These are phyloP conservation scores for Magnaporthiopsis incrustans DNA, from an alignment of 2,329 filamentous ascomycete genomes.

Conservation along the genomic window DNA sequence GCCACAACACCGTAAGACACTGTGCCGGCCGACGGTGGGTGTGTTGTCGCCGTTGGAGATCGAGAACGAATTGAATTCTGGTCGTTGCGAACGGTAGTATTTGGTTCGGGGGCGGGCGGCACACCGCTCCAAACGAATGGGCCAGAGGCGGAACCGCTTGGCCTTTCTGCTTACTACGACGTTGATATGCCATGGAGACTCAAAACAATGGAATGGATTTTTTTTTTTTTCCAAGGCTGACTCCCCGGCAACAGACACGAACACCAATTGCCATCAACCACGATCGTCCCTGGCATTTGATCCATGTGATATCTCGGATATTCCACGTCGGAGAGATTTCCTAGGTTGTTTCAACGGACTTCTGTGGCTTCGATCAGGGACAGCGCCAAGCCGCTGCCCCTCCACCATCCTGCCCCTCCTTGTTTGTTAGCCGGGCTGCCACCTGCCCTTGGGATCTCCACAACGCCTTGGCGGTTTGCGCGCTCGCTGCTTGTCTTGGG, in stretches of 20 bases:
- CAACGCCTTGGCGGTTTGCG: neutral
- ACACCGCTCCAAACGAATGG: neutral
- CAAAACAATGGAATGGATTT: neutral
- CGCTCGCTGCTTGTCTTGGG: neutral
- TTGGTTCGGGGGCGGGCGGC: no score
- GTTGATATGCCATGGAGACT: no score
- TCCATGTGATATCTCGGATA: no score
- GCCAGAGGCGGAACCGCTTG: neutral
- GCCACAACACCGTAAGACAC: neutral
- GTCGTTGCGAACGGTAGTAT: neutral
- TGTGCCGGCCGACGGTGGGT: neutral
- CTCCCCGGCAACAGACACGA: neutral
- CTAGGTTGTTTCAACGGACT: neutral
- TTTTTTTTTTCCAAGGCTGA: neutral
- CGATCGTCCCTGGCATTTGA: neutral
- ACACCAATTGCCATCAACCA: neutral
- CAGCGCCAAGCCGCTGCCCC: neutral
- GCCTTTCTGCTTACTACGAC: neutral
- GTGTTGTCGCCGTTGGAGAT: neutral
- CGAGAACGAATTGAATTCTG: neutral
- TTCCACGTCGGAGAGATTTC: neutral
- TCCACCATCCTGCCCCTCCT: neutral
- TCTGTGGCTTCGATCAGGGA: neutral
- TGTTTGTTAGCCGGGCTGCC: neutral
- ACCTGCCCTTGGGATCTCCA: neutral